A percentile compares a stretch with the other conserved stretches of the same genome.
Evolutionary conservation across 139 green algal species (phyloP).

Genomic region (Cymbomonas tetramitiformis): DNA sequence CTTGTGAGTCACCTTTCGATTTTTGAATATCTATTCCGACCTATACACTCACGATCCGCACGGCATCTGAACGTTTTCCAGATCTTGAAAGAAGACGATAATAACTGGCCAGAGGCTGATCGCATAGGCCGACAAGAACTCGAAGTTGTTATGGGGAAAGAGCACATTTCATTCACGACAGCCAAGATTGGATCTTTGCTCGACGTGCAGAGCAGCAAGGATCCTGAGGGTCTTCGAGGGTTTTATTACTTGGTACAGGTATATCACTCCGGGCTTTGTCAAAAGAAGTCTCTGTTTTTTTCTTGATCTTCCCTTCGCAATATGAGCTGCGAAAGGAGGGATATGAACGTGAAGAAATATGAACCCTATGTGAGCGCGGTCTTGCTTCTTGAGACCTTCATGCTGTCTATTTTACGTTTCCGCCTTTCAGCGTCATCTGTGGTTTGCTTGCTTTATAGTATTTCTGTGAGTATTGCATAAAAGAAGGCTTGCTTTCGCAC

Average conservation of each 20-base stretch:
- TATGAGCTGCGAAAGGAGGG: too few species aligned
- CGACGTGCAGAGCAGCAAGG: constrained; percentile 85
- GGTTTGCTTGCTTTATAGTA: too few species aligned
- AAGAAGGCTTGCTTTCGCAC: too few species aligned
- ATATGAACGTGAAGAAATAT: too few species aligned
- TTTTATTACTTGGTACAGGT: constrained; percentile 97
- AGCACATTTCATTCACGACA: constrained; percentile 92
- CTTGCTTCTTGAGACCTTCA: too few species aligned
- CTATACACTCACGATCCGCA: not conserved
- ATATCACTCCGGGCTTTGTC: not conserved
- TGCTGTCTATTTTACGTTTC: too few species aligned
- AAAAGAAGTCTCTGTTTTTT: not conserved
- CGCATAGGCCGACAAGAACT: constrained; percentile 82
- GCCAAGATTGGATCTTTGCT: constrained; percentile 87
- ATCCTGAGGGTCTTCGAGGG: constrained; percentile 81
- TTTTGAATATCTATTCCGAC: too few species aligned
- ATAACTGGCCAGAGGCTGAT: constrained; percentile 81
- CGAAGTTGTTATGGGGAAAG: constrained; percentile 73
- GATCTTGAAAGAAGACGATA: constrained; percentile 91
- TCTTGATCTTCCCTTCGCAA: too few species aligned
- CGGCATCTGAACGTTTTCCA: constrained; percentile 27
- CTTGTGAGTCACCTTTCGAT: too few species aligned
- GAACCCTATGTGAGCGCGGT: too few species aligned
- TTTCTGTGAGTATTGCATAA: too few species aligned
- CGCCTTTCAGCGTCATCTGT: too few species aligned